Percentiles rank a stretch among this genome's conserved stretches.
Conservation (phyloP, 2,329 filamentous ascomycete genomes). For the Aspergillus floridensis region DNA sequence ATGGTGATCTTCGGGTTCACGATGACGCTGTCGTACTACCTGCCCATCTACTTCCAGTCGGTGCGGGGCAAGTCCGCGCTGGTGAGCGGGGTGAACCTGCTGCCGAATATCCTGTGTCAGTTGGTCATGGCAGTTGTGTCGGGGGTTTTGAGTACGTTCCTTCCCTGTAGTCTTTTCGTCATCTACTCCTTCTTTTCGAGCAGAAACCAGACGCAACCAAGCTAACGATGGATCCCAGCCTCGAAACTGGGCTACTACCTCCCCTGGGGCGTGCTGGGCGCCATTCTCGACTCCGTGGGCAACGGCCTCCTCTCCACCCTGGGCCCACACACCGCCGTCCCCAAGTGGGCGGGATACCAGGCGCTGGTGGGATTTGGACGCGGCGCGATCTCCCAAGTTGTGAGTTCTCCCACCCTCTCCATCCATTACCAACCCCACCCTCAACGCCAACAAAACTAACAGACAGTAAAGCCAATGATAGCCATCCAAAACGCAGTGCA, state of each 20-base stretch:
- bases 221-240: constrained; percentile 11
- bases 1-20: constrained; percentile 34
- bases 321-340: constrained; percentile 33
- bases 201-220: no score
- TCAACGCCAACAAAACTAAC: no score
- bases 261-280: constrained; percentile 32
- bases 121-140: constrained; percentile 32
- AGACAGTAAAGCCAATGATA: constrained; percentile 40
- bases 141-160: constrained; percentile 30
- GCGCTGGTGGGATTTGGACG: constrained; percentile 45
- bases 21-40: constrained; percentile 41
- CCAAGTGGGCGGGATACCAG: constrained; percentile 51
- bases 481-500: constrained; percentile 41
- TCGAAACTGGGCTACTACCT: constrained; percentile 35
- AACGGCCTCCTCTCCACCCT: constrained; percentile 46
- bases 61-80: constrained; percentile 30
- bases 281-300: constrained; percentile 31
- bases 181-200: neutral
- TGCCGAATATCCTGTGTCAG: constrained; percentile 33
- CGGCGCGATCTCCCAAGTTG: constrained; percentile 32
- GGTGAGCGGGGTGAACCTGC: constrained; percentile 26
- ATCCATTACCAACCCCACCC: no score
- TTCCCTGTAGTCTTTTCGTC: no score
- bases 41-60: constrained; percentile 52
- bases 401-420: constrained; percentile 10